These are phyloP conservation scores for Coniochaeta hoffmannii DNA, from an alignment of 2,329 filamentous ascomycete genomes.

Conservation along the genomic window DNA sequence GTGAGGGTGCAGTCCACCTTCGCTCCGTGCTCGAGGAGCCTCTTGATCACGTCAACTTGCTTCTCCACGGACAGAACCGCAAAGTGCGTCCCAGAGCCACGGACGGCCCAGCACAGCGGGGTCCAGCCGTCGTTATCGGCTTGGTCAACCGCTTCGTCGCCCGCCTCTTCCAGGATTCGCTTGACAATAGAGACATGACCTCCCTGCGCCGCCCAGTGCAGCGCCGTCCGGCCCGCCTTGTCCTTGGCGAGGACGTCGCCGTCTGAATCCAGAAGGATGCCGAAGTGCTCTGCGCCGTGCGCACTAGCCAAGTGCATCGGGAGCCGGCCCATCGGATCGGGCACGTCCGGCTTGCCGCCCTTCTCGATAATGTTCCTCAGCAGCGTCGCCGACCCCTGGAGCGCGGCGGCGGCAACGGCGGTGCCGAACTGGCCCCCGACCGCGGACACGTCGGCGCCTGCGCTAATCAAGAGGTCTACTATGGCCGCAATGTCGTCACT, in stretches of 20 bases:
- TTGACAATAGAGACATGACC: neutral
- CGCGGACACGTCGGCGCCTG: neutral
- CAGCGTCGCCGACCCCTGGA: neutral
- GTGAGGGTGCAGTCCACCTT: neutral
- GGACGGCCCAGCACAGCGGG: neutral
- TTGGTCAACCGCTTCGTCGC: neutral
- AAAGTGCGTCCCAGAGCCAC: neutral
- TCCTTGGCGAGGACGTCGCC: neutral
- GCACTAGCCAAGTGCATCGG: neutral
- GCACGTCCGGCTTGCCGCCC: neutral
- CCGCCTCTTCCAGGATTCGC: neutral
- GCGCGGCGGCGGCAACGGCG: neutral
- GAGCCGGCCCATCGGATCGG: neutral
- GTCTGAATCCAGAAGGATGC: neutral
- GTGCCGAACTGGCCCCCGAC: neutral
- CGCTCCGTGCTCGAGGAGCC: neutral
- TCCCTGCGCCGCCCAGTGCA: neutral
- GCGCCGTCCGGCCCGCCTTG: neutral
- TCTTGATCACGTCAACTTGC: neutral
- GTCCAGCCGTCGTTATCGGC: neutral
- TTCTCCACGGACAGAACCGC: neutral
- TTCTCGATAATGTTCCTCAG: neutral
- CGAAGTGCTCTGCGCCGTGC: neutral
- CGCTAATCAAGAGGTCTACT: neutral
- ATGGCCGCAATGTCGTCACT: neutral